Evolutionary conservation across 2,329 filamentous ascomycete species (phyloP).

Genomic region (Tolypocladium tropicale): DNA sequence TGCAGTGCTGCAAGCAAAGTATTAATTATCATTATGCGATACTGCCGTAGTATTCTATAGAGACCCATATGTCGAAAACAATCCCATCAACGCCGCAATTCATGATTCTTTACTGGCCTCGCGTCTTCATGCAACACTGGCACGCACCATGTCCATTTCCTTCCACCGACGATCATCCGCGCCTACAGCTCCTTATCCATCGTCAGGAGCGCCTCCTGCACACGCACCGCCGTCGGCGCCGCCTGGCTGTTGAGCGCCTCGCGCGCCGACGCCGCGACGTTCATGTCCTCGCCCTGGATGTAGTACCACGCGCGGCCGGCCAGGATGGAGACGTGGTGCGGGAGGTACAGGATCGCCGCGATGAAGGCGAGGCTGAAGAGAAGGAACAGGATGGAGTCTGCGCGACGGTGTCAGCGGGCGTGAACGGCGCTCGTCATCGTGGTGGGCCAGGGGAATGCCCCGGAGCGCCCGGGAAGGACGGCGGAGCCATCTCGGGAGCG

Average conservation of each 20-base stretch:
- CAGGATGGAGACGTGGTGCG: constrained; percentile 78
- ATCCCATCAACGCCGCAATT: background rate
- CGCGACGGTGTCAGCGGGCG: background rate
- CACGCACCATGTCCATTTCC: background rate
- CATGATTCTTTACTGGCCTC: background rate
- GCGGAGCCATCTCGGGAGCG: constrained; percentile 66
- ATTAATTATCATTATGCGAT: background rate
- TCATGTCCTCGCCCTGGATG: constrained; percentile 68
- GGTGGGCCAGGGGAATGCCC: background rate
- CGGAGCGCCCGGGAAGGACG: background rate
- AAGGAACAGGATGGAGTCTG: constrained; percentile 87
- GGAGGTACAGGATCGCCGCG: constrained; percentile 84
- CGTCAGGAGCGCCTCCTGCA: constrained; percentile 13
- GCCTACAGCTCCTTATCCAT: constrained; percentile 23
- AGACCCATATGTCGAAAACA: background rate
- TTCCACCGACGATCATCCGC: constrained; percentile 1
- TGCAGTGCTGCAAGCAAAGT: background rate
- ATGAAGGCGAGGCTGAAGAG: constrained; percentile 78
- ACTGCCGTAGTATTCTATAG: background rate
- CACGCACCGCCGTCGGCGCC: constrained; percentile 8
- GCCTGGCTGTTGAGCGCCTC: constrained; percentile 17
- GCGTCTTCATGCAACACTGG: background rate
- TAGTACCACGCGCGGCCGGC: constrained; percentile 88
- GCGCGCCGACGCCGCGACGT: constrained; percentile 27
- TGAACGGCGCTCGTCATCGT: background rate